Percentiles rank a stretch among this genome's conserved stretches.
Conservation (phyloP, 2,329 filamentous ascomycete species). For the Penicillium sp. region DNA sequence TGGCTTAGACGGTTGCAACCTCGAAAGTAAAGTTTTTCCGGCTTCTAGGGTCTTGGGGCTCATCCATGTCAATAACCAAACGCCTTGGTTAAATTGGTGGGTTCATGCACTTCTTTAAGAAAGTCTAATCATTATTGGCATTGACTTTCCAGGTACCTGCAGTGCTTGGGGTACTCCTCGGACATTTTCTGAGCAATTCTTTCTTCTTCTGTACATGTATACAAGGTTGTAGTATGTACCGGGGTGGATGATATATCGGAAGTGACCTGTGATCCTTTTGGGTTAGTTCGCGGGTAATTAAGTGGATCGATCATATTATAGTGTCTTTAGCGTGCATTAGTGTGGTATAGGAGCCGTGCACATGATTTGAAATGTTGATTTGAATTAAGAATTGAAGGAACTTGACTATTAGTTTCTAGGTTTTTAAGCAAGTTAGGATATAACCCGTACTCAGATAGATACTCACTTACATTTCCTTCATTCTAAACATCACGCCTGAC, state of each 20-base stretch:
- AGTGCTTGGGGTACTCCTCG: constrained; percentile 13
- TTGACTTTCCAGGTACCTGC: constrained; percentile 19
- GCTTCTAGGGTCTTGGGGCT: constrained; percentile 7
- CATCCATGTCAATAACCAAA: constrained; percentile 12
- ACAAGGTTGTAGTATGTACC: constrained; percentile 6
- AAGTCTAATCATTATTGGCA: constrained; percentile 16
- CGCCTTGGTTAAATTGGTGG: constrained; percentile 17
- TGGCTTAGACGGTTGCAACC: constrained; percentile 15
- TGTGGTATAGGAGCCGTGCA: too few species aligned
- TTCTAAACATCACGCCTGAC: not conserved
- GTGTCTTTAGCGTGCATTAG: not conserved
- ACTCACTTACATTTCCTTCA: not conserved
- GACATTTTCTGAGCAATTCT: constrained; percentile 19
- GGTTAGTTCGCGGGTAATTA: constrained; percentile 14
- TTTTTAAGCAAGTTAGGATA: too few species aligned
- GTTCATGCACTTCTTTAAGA: constrained; percentile 13
- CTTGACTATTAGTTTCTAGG: not conserved
- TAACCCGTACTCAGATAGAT: not conserved
- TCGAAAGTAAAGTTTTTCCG: constrained; percentile 3
- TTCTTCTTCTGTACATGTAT: constrained; percentile 17
- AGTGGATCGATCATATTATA: constrained; percentile 15
- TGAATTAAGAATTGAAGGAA: not conserved
- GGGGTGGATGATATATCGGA: constrained; percentile 19
- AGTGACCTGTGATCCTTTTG: constrained; percentile 6
- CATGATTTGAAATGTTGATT: not conserved